These are phyloP conservation scores for Chrysanthemum makinoi DNA, from an alignment of 129 eudicot genomes.

Conservation along the genomic window DNA sequence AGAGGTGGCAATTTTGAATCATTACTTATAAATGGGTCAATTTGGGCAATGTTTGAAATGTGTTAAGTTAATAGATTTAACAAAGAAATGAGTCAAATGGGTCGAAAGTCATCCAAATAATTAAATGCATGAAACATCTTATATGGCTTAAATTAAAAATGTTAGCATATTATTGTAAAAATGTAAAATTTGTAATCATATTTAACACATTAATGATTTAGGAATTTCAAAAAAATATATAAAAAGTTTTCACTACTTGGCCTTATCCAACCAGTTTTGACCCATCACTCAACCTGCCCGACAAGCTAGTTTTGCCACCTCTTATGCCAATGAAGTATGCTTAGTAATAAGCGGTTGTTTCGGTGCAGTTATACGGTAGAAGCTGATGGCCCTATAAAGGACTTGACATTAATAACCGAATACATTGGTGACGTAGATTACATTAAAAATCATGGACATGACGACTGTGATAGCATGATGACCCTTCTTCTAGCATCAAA, in stretches of 20 bases:
- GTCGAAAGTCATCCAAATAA: slow-evolving; percentile 5
- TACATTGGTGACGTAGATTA: slow-evolving; percentile 87
- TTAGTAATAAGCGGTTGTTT: slow-evolving; percentile 7
- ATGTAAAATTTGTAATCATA: too few species aligned
- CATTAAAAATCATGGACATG: slow-evolving; percentile 64
- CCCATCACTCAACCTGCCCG: slow-evolving; percentile 7
- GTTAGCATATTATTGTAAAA: not conserved
- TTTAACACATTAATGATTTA: not conserved
- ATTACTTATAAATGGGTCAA: slow-evolving; percentile 1
- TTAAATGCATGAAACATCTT: not conserved
- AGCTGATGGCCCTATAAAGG: slow-evolving; percentile 83
- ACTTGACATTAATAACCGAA: slow-evolving; percentile 63
- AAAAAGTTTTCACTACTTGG: not conserved
- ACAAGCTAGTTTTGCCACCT: slow-evolving; percentile 10
- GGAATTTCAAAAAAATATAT: too few species aligned
- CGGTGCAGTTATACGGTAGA: slow-evolving; percentile 68
- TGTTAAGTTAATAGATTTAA: not conserved
- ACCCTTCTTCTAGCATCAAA: slow-evolving; percentile 74
- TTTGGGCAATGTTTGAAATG: slow-evolving; percentile 9
- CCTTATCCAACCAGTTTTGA: not conserved
- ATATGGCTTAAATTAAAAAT: not conserved
- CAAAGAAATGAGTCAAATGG: slow-evolving; percentile 1
- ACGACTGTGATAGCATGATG: slow-evolving; percentile 95
- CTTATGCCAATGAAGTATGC: slow-evolving; percentile 1
- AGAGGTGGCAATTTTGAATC: slow-evolving; percentile 18